Conservation (phyloP, 2,329 filamentous ascomycete genomes). For the Myrmaecium sp. region DNA sequence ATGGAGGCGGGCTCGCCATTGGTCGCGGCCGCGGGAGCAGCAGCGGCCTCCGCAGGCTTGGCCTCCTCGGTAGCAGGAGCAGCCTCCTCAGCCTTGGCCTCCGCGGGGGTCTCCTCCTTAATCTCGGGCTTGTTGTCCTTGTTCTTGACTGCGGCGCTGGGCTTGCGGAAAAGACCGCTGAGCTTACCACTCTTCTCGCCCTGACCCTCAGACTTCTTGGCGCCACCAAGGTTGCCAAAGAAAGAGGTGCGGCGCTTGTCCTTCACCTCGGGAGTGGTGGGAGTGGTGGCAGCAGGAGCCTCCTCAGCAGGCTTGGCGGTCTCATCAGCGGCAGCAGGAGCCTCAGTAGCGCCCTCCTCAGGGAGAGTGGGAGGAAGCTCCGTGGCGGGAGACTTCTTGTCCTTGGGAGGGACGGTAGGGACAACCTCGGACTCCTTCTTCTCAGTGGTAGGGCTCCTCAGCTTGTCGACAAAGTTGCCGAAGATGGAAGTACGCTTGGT, state of each 20-base stretch:
- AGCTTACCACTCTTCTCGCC: slow-evolving; percentile 12
- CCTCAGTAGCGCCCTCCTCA: slow-evolving; percentile 7
- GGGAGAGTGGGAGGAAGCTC: slow-evolving; percentile 11
- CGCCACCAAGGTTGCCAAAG: slow-evolving; percentile 31
- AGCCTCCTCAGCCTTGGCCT: slow-evolving; percentile 11
- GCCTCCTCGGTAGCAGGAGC: slow-evolving; percentile 11
- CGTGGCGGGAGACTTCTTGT: slow-evolving; percentile 21
- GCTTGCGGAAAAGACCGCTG: slow-evolving; percentile 19
- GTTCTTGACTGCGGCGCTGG: slow-evolving; percentile 16
- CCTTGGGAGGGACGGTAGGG: slow-evolving; percentile 31
- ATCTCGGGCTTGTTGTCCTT: slow-evolving; percentile 8
- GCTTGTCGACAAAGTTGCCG: slow-evolving; percentile 50
- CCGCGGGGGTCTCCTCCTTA: slow-evolving; percentile 15
- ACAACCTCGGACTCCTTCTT: slow-evolving; percentile 56
- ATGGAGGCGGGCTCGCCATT: slow-evolving; percentile 10
- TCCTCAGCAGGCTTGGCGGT: slow-evolving; percentile 9
- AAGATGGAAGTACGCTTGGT: slow-evolving; percentile 80
- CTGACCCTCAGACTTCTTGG: slow-evolving; percentile 31
- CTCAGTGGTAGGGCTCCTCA: slow-evolving; percentile 33
- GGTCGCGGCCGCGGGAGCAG: slow-evolving; percentile 8
- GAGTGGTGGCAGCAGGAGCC: slow-evolving; percentile 3
- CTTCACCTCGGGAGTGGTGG: slow-evolving; percentile 25
- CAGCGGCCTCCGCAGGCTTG: slow-evolving; percentile 11
- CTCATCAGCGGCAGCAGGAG: slow-evolving; percentile 1
- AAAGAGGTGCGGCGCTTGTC: slow-evolving; percentile 35